Evolutionary conservation across 1,284 basidiomycete species (phyloP), one percentile per base, ranked within the genome.

Genomic region (Tylopilus orsonianus): DNA sequence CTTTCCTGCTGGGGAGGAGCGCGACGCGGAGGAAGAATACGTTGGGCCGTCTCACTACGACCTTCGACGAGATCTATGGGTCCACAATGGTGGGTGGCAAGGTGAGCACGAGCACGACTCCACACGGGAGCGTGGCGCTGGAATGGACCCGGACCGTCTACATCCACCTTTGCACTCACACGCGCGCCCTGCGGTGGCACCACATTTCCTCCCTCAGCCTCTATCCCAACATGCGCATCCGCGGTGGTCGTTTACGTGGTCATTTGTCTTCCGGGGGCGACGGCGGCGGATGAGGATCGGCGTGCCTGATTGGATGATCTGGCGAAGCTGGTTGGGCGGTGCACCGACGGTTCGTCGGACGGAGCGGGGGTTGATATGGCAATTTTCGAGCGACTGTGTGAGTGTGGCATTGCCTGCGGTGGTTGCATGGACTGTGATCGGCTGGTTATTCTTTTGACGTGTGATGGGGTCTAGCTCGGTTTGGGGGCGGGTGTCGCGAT

Each of bases 61-160:
- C 61, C 33, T 77, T 72, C n/a, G 79, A 75, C 41, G 77, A 74
- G 61, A 78, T 72, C 45, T 65, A 76, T 47, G n/a, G n/a, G n/a
- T 67, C 75, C 47, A 76, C 32, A 23, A 26, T 12, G 27, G 14
- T 14, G 54, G 53, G 36, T 63, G 61, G 64, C 47, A 53, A 3
- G 50, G 44, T 27, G 54, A 53, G 29, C 51, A 62, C 37, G 56
- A 60, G 19, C 48, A 51, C 34, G 41, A 56, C 16, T 27, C 14
- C 1, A n/a, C 37, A 13, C 44, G 39, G 12, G 44, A 30, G 10
- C 39, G 18, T 9, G 36, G 35, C 37, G 23, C 23, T 26, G 12
- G 2, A 19, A 20, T 19, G 8, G 27, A 1, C 3, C 18, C 5
- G 4, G 45, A 26, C 10, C 55, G 42, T 23, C 24, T 35, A 9